phyloP scores from a whole-genome alignment of 768 basidiomycete species.

The Kwoniella botswanensis region DNA sequence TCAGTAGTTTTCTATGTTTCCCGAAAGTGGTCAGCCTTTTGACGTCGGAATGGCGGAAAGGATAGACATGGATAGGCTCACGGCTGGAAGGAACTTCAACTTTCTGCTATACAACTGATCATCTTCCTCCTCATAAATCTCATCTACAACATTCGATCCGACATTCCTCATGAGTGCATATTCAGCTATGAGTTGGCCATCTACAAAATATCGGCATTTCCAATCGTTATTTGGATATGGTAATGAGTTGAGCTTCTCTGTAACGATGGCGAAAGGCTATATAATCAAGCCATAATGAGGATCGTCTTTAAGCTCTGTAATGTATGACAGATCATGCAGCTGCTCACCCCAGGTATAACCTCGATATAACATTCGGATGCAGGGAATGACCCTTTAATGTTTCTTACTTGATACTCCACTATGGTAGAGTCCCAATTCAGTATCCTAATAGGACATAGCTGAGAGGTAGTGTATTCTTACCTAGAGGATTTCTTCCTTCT shows the following conservation, averaged over 20 bases:
- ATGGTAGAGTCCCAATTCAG: not conserved
- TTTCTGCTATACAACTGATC: not conserved
- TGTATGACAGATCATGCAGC: not conserved
- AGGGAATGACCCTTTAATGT: not conserved
- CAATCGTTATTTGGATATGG: not conserved
- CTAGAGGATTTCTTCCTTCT: not conserved
- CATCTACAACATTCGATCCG: not conserved
- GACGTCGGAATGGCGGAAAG: too few relatives aligned
- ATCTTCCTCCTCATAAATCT: not conserved
- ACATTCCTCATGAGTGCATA: not conserved
- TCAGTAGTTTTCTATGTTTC: not conserved
- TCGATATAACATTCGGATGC: not conserved
- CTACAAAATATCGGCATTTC: slow-evolving; percentile 1
- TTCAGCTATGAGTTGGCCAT: slow-evolving; percentile 1
- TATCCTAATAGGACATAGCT: too few relatives aligned
- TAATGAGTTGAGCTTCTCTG: not conserved
- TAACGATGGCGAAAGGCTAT: slow-evolving; percentile 1
- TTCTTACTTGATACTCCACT: not conserved
- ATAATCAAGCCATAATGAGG: not conserved
- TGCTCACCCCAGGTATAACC: not conserved
- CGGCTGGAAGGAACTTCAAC: not conserved
- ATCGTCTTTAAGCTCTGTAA: not conserved
- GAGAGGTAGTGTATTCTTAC: not conserved
- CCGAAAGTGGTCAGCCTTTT: not conserved
- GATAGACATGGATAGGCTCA: not conserved